Percentiles rank a stretch among this genome's conserved stretches.
Conservation (phyloP, 2,329 filamentous ascomycete genomes). For the Xylariaceae sp. region DNA sequence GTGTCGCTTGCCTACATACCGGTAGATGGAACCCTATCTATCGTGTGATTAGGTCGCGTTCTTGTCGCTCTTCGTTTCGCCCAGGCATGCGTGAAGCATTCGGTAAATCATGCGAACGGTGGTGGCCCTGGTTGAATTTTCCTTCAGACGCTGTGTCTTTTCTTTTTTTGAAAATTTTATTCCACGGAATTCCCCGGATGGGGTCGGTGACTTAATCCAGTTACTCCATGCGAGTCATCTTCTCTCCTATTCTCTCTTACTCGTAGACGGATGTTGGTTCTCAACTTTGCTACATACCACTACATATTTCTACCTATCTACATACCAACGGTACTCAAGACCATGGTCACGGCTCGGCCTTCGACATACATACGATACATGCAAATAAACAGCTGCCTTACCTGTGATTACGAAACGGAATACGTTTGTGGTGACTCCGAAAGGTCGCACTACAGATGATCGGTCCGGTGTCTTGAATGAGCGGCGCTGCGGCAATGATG, state of each 20-base stretch:
- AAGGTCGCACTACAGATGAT: background rate
- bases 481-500: background rate
- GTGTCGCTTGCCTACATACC: constrained; percentile 21
- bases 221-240: background rate
- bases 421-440: background rate
- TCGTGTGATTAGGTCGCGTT: constrained; percentile 12
- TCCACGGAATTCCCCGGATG: background rate
- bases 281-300: too few relatives aligned
- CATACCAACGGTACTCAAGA: background rate
- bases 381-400: background rate
- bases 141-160: background rate
- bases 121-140: background rate
- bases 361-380: background rate
- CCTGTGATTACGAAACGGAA: background rate
- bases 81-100: background rate
- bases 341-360: background rate
- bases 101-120: background rate
- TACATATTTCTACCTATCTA: too few relatives aligned
- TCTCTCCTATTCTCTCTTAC: background rate
- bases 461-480: background rate
- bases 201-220: background rate
- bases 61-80: background rate
- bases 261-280: background rate
- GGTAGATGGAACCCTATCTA: constrained; percentile 13
- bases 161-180: background rate